A percentile compares a stretch with the other conserved stretches of the same genome.
These are phyloP conservation scores for Ocimum tenuiflorum DNA, from an alignment of 257 asterid genomes.

Conservation along the genomic window DNA sequence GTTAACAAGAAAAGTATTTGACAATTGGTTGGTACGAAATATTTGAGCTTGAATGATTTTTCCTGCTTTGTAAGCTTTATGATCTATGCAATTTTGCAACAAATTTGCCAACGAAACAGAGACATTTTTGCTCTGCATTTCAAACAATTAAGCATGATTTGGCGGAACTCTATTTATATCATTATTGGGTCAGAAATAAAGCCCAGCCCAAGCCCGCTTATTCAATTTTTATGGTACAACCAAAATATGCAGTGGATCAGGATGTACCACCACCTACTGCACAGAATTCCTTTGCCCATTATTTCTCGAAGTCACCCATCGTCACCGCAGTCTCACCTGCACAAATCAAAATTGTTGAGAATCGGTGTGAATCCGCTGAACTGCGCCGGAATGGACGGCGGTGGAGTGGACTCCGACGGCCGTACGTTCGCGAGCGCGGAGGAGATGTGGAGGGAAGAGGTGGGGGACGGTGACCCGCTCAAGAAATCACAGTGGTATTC, in stretches of 20 bases:
- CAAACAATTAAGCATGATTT: not conserved
- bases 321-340: not conserved
- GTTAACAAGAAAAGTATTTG: conserved; percentile 45
- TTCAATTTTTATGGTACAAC: conserved; percentile 4
- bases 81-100: conserved; percentile 42
- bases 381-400: conserved; percentile 39
- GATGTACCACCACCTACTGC: conserved; percentile 31
- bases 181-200: not conserved
- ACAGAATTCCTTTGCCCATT: conserved; percentile 10
- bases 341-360: not conserved
- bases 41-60: conserved; percentile 53
- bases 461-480: conserved; percentile 54
- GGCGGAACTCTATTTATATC: not conserved
- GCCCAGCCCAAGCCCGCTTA: not conserved
- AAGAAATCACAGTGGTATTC: conserved; percentile 77
- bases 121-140: conserved; percentile 36
- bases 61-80: conserved; percentile 36
- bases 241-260: not conserved
- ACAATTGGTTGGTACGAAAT: conserved; percentile 31
- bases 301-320: not conserved
- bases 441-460: conserved; percentile 92
- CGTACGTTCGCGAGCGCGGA: conserved; percentile 60
- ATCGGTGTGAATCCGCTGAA: conserved; percentile 8
- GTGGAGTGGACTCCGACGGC: conserved; percentile 68
- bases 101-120: conserved; percentile 32